These are phyloP conservation scores for Pseudogymnoascus sp. DNA, from an alignment of 2,329 filamentous ascomycete genomes.

Conservation along the genomic window DNA sequence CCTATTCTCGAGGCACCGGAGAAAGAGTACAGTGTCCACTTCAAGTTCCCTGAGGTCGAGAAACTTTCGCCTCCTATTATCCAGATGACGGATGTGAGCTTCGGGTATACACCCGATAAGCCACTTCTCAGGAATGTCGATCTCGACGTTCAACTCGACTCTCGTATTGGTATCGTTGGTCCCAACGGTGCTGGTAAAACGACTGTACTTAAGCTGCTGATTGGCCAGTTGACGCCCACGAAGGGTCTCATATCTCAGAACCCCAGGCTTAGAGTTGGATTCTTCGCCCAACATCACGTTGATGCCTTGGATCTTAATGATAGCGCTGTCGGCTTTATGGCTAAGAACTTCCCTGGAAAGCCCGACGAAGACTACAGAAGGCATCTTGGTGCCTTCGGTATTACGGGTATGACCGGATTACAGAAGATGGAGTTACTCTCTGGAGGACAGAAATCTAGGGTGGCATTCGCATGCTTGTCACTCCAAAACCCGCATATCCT, in stretches of 20 bases:
- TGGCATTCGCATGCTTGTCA: conserved; percentile 94
- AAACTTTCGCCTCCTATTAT: conserved; percentile 96
- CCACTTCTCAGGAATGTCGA: conserved; percentile 80
- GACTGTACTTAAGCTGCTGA: conserved; percentile 95
- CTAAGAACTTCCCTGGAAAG: conserved; percentile 80
- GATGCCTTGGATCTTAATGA: conserved; percentile 86
- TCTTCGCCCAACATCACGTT: conserved; percentile 98
- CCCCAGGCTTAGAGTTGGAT: conserved; percentile 81
- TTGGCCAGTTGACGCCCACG: conserved; percentile 70
- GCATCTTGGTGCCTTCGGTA: conserved; percentile 82
- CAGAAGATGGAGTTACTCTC: conserved; percentile 94
- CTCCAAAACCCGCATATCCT: conserved; percentile 93
- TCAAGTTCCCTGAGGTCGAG: conserved; percentile 95
- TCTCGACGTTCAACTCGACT: conserved; percentile 94
- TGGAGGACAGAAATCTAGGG: conserved; percentile 95
- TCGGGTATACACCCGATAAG: conserved; percentile 78
- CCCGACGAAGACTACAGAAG: conserved; percentile 95
- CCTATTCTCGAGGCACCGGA: conserved; percentile 85
- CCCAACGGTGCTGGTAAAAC: conserved; percentile 99
- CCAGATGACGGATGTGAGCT: conserved; percentile 88
- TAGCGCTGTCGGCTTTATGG: conserved; percentile 93
- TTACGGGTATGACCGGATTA: conserved; percentile 89
- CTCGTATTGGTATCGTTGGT: conserved; percentile 96
- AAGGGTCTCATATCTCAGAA: conserved; percentile 81
- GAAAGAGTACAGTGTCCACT: conserved; percentile 90